Base-by-base conservation (phyloP, 2,329 filamentous ascomycete genomes). In the Neophaeococcomyces mojaviensis region DNA sequence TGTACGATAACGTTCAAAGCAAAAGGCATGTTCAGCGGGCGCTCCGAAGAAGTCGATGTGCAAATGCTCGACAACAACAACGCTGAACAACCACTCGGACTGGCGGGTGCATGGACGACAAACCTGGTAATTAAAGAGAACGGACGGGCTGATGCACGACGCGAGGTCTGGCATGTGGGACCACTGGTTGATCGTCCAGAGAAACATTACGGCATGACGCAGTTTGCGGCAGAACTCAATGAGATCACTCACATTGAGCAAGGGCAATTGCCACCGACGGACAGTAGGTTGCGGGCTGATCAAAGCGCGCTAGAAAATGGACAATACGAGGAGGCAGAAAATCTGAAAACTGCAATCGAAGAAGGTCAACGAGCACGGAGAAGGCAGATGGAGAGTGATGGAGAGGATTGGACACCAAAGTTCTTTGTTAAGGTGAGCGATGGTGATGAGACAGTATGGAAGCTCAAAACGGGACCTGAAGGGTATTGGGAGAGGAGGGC, bases 1-100 rank as follows among this genome's bases (percentile, higher is more conserved):
- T 86, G 88, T 1, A 74, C 83, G n/a, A 80, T 88, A 38, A 88
- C 90, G 47, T 98, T 98, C 70, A 94, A 92, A 62, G 80, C 84
- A 46, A 94, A 92, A 61, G 90, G 92, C 54, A 95, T 98, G 87
- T 98, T 97, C 68, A 89, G 90, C 26, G 92, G 92, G 12, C 81
- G 92, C 47, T 85, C 84, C 51, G 92, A 98, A 65, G 92, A 98
- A 51, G 86, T 97, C 8, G 74, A 77, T 30, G 83, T 90, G 5
- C 82, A 89, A 57, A 76, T 82, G 1, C 83, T 82, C 55, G 81
- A 83, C 48, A 66, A 75, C 0, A 74, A 83, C 46, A 88, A 87
- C 33, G 66, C 70, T 19, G 73, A 79, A 16, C 76, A 84, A 0
- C 76, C 85, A 1, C 71, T 83, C 9, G 81, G 84, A 13, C 70